A percentile compares a stretch with the other conserved stretches of the same genome.
Conservation (phyloP, 2,329 filamentous ascomycete genomes). For the Onygenales sp. region DNA sequence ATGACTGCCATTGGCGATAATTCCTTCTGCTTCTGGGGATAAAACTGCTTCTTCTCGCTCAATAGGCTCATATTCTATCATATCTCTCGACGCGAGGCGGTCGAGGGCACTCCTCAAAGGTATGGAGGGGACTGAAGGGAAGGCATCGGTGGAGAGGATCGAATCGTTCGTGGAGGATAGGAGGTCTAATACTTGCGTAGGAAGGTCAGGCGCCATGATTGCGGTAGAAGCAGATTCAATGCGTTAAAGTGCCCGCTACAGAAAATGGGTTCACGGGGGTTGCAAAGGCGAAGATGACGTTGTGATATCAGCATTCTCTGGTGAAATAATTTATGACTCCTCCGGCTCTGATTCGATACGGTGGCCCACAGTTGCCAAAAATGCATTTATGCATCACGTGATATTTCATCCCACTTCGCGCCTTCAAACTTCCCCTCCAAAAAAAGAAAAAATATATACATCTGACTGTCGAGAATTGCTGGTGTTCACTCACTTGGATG, state of each 20-base stretch:
- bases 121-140: conserved; percentile 56
- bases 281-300: not conserved
- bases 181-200: conserved; percentile 55
- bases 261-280: not conserved
- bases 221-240: conserved; percentile 1
- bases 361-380: no score
- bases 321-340: no score
- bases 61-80: conserved; percentile 77
- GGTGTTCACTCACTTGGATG: no score
- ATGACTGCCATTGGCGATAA: conserved; percentile 67
- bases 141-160: conserved; percentile 59
- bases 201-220: conserved; percentile 47
- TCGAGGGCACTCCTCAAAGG: conserved; percentile 82
- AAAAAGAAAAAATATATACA: no score
- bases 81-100: conserved; percentile 70
- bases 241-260: not conserved
- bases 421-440: no score
- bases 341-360: no score
- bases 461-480: no score
- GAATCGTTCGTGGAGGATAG: conserved; percentile 53
- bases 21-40: conserved; percentile 64
- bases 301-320: no score
- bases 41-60: conserved; percentile 69
- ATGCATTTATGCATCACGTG: no score
- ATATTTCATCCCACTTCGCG: no score